A percentile compares a stretch with the other conserved stretches of the same genome.
These are phyloP conservation scores for Hamigera avellanea DNA, from an alignment of 495 filamentous ascomycete species.

Conservation along the genomic window DNA sequence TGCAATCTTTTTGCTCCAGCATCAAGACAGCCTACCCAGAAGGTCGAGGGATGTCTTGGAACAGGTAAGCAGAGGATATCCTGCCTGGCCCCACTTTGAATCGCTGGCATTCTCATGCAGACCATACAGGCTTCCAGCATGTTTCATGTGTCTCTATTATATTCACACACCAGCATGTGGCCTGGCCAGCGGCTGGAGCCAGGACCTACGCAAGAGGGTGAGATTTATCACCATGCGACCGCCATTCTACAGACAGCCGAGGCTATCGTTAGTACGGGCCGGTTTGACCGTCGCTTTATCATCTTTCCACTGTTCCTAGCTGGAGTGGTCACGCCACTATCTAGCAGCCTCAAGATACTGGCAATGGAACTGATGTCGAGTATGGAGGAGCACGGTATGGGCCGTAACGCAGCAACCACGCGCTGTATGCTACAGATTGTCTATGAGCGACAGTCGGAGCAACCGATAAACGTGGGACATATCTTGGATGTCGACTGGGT, in stretches of 20 bases:
- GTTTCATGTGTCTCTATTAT: slow-evolving; percentile 38
- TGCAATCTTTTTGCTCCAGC: slow-evolving; percentile 20
- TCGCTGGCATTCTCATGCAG: too few species aligned
- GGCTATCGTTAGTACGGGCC: slow-evolving; percentile 12
- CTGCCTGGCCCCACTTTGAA: too few species aligned
- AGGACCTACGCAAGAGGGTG: slow-evolving; percentile 18
- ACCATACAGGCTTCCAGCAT: slow-evolving; percentile 28
- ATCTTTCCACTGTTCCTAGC: slow-evolving; percentile 49
- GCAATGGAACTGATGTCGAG: slow-evolving; percentile 37
- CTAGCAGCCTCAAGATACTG: slow-evolving; percentile 32
- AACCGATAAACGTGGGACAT: slow-evolving; percentile 22
- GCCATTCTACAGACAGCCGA: slow-evolving; percentile 36
- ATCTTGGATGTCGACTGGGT: slow-evolving; percentile 34
- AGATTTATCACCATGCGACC: slow-evolving; percentile 29
- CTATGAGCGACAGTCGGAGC: slow-evolving; percentile 35
- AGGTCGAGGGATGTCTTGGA: slow-evolving; percentile 31
- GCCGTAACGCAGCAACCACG: slow-evolving; percentile 35
- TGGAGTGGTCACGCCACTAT: slow-evolving; percentile 27
- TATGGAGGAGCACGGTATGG: slow-evolving; percentile 37
- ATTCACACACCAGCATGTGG: slow-evolving; percentile 41
- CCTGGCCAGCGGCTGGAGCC: slow-evolving; percentile 29
- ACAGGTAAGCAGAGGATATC: slow-evolving; percentile 11
- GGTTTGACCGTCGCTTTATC: slow-evolving; percentile 33
- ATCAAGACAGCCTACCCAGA: slow-evolving; percentile 24
- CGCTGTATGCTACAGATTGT: slow-evolving; percentile 37